These are phyloP conservation scores for Aspergillus pseudoviridinutans DNA, from an alignment of 2,329 filamentous ascomycete species.

Conservation along the genomic window DNA sequence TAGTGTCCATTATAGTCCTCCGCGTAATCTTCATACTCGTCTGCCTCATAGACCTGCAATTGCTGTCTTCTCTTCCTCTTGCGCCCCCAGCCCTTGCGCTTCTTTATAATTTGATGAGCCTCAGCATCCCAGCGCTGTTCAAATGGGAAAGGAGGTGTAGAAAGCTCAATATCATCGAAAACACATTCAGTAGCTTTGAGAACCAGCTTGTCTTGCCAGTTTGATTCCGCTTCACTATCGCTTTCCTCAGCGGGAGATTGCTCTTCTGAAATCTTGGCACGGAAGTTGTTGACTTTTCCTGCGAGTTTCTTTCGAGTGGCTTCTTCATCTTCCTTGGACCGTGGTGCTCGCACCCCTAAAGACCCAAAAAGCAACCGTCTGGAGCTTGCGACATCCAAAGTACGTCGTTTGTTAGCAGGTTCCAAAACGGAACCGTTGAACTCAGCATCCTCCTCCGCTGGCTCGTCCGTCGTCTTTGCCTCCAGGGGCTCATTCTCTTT, in stretches of 20 bases:
- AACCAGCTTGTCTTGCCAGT: conserved; percentile 70
- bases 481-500: conserved; percentile 29
- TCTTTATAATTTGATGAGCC: conserved; percentile 51
- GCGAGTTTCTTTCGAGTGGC: conserved; percentile 58
- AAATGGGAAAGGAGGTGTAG: conserved; percentile 83
- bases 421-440: conserved; percentile 12
- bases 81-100: conserved; percentile 33
- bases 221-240: conserved; percentile 51
- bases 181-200: conserved; percentile 82
- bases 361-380: conserved; percentile 68
- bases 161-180: conserved; percentile 63
- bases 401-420: conserved; percentile 31
- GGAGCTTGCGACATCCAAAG: conserved; percentile 58
- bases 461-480: conserved; percentile 1
- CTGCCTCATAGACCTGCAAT: conserved; percentile 45
- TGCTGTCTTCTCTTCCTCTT: conserved; percentile 49
- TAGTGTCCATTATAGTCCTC: conserved; percentile 30
- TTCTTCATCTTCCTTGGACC: conserved; percentile 64
- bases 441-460: conserved; percentile 8
- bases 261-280: conserved; percentile 23
- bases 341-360: conserved; percentile 65
- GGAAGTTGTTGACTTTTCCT: conserved; percentile 45
- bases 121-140: conserved; percentile 83
- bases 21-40: conserved; percentile 40
- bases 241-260: conserved; percentile 18